Evolutionary conservation across 164 flowering plant species (phyloP).

Genomic region (Euptelea pleiosperma): DNA sequence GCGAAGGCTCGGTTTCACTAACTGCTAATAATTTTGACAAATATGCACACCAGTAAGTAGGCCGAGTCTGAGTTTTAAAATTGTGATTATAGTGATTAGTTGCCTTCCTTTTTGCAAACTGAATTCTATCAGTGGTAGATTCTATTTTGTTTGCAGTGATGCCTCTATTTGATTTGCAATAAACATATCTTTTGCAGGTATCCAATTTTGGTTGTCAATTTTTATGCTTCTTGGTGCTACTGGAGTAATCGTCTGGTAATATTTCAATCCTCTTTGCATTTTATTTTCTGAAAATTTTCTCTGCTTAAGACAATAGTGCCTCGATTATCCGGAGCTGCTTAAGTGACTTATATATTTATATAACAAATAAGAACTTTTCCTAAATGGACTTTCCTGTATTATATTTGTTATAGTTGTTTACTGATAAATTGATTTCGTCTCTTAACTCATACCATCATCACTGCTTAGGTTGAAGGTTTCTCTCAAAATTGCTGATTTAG

Average conservation of each 20-base stretch:
- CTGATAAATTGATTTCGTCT: too few species aligned
- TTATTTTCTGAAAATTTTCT: background rate
- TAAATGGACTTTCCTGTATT: background rate
- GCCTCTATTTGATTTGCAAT: background rate
- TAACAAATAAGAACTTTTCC: background rate
- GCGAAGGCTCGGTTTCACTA: conserved; percentile 62
- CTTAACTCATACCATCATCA: too few species aligned
- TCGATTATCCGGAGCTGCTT: background rate
- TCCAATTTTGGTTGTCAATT: conserved; percentile 85
- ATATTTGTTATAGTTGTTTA: background rate
- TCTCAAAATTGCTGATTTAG: too few species aligned
- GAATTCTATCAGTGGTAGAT: background rate
- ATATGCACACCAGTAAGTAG: conserved; percentile 66
- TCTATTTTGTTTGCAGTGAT: background rate
- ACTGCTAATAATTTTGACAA: conserved; percentile 56
- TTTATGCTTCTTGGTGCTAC: conserved; percentile 94
- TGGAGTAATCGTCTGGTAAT: conserved; percentile 91
- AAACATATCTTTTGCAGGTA: conserved; percentile 42
- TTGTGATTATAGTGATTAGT: background rate
- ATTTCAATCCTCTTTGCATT: background rate
- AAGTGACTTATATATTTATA: too few species aligned
- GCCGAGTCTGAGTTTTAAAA: conserved; percentile 7
- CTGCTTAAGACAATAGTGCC: background rate
- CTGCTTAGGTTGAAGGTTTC: too few species aligned
- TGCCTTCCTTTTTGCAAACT: background rate